Base-by-base conservation (phyloP, 768 basidiomycete species). In the Mrakia blollopis region DNA sequence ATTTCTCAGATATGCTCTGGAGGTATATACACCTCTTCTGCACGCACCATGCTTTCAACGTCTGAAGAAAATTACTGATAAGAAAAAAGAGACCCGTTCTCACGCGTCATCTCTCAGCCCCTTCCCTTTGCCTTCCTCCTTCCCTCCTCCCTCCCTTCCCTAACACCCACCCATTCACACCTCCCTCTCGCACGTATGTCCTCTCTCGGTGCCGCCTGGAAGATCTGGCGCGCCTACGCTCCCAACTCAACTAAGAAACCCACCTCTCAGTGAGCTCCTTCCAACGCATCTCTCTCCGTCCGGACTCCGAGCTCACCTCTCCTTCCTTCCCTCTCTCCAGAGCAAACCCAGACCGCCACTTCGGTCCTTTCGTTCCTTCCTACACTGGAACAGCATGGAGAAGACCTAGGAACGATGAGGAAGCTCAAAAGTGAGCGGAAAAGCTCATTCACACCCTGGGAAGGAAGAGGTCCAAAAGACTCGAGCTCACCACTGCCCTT, bases 381-480 rank as follows among this genome's bases (percentile, higher is more conserved):
- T 72, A 72, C 71, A 47, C 71, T 23, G 25, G 47, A 25, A 11
- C 25, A 6, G 54, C 13, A 16, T 57, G 71, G 25, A 62, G 68
- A 28, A 39, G 81, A 50, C 83, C 82, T 30, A 37, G 79, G 21
- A 83, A 79, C 13, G 82, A 84, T 75, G 76, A 75, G 21, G 81
- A 84, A 37, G 83, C 83, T 30, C 83, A 84, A 74, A 57, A 75
- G 83, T 82, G 70, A 81, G 82, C n/a, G n/a, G n/a, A n/a, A n/a
- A n/a, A n/a, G n/a, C 82, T 10, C 47, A 60, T 30, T 25, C 72
- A 35, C n/a, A 1, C 32, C 5, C 32, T 37, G 37, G 10, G n/a
- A 39, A 65, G 63, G 37, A 18, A 13, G 18, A 30, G 30, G 10
- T n/a, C n/a, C n/a, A 5, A 35, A 21, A 11, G 5, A 9, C 30